Conservation (phyloP, 1,284 basidiomycete species). For the Pseudomicrostroma phylloplanum region DNA sequence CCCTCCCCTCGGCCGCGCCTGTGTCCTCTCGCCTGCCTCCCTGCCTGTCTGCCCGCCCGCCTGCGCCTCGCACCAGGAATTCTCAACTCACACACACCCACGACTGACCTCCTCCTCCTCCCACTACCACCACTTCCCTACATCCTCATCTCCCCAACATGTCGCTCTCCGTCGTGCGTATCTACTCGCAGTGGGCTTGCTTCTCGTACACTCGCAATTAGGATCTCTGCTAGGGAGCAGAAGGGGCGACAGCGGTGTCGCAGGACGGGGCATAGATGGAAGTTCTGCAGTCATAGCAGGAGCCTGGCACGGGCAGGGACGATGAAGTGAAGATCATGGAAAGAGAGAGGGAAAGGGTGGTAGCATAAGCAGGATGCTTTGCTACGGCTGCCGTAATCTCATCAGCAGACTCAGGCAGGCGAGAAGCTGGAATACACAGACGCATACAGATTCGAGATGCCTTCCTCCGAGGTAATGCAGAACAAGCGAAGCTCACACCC, state of each 20-base stretch:
- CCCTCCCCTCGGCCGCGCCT: no score
- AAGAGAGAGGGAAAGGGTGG: background rate
- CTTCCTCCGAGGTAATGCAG: no score
- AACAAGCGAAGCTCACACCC: background rate
- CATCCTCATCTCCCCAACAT: slow-evolving; percentile 1
- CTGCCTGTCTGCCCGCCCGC: no score
- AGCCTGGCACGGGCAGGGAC: background rate
- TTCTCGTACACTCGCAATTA: background rate
- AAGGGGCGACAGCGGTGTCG: background rate
- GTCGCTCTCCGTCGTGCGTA: slow-evolving; percentile 12
- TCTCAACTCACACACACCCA: no score
- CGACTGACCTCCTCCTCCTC: no score
- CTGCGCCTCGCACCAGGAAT: no score
- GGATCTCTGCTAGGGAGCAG: background rate
- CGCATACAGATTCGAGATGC: no score
- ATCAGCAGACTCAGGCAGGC: no score
- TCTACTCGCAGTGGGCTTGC: background rate
- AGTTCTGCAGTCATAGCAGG: background rate
- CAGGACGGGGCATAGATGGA: background rate
- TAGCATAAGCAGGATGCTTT: background rate
- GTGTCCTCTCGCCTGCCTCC: no score
- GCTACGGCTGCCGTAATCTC: no score
- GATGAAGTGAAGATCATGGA: background rate
- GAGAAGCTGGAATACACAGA: no score
- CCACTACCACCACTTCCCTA: background rate